Conservation (phyloP, 257 asterid genomes). For the Solanum corneliomulleri region DNA sequence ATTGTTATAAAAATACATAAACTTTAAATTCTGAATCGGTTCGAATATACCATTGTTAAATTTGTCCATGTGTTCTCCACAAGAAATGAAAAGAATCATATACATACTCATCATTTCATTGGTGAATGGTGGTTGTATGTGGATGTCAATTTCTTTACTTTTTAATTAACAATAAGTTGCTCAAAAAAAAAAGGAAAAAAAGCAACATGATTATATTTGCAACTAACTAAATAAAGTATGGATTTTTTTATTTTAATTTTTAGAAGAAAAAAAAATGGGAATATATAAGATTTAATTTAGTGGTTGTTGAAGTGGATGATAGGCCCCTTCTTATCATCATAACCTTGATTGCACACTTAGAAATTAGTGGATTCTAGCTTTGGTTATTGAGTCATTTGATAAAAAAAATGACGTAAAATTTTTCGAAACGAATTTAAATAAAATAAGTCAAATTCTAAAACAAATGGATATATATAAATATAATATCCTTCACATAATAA, state of each 20-base stretch:
- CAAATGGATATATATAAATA: background rate
- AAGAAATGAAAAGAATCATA: background rate
- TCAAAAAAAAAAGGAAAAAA: background rate
- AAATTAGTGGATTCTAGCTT: background rate
- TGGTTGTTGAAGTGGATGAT: background rate
- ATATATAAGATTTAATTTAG: background rate
- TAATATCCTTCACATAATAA: too few species aligned
- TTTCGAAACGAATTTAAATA: background rate
- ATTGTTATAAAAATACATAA: fast-evolving
- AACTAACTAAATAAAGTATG: background rate
- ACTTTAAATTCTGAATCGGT: background rate
- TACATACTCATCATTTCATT: background rate
- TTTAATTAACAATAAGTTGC: background rate
- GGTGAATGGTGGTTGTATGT: background rate
- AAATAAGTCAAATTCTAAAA: background rate
- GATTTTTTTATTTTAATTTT: background rate
- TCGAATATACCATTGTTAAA: too few species aligned
- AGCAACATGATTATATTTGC: background rate
- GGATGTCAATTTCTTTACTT: background rate
- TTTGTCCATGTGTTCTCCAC: background rate
- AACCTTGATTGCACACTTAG: constrained; percentile 33
- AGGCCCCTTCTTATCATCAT: constrained; percentile 30
- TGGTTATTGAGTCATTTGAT: background rate
- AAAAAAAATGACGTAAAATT: background rate
- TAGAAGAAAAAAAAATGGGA: background rate